phyloP scores from a whole-genome alignment of 495 filamentous ascomycete species.

The Parmelia sp. region DNA sequence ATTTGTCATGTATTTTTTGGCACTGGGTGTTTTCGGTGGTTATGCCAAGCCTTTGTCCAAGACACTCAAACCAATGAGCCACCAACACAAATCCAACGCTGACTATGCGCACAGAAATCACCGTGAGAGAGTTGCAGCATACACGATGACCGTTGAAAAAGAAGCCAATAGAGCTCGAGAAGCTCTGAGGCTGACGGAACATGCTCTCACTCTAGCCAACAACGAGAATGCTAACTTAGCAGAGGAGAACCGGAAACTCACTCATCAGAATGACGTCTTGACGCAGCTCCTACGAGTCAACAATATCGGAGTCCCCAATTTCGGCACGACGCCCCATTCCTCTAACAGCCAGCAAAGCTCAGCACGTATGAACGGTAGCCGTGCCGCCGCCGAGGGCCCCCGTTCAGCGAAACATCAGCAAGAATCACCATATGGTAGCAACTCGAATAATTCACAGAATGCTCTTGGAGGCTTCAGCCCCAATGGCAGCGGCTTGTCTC shows the following conservation, averaged over 20 bases:
- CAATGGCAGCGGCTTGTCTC: not conserved
- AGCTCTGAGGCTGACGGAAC: not conserved
- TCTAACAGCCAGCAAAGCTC: constrained; percentile 28
- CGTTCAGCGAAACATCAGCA: not conserved
- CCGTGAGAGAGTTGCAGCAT: constrained; percentile 83
- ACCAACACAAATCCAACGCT: not conserved
- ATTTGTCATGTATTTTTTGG: not conserved
- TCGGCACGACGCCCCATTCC: constrained; percentile 47
- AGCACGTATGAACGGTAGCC: constrained; percentile 8
- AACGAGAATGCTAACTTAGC: constrained; percentile 58
- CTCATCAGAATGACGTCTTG: constrained; percentile 2
- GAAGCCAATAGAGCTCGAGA: constrained; percentile 25
- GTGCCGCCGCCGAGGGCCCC: constrained; percentile 28
- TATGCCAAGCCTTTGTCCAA: not conserved
- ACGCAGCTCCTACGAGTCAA: constrained; percentile 66
- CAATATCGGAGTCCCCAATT: constrained; percentile 10
- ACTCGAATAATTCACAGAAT: constrained; percentile 6
- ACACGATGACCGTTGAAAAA: constrained; percentile 57
- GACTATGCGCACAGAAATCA: constrained; percentile 57
- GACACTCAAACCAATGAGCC: not conserved
- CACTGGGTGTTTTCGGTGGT: not conserved
- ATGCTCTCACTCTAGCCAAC: not conserved
- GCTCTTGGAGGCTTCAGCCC: constrained; percentile 3
- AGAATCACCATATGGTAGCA: not conserved
- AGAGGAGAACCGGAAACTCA: constrained; percentile 48